These are phyloP conservation scores for Quercus variabilis DNA, from an alignment of 306 rosid genomes.

Conservation along the genomic window DNA sequence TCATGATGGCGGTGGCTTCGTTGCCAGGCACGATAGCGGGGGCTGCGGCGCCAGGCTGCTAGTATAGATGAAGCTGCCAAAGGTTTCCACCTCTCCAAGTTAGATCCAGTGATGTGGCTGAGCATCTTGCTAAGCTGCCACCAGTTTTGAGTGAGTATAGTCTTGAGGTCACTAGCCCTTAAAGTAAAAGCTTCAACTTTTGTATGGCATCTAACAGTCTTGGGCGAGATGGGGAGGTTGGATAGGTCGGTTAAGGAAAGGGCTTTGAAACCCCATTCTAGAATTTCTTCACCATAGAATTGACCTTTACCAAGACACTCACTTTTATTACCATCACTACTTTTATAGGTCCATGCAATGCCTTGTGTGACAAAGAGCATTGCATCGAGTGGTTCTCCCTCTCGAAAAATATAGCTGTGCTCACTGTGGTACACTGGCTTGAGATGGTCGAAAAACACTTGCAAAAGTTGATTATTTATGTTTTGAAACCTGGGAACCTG, in stretches of 20 bases:
- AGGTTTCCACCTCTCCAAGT: too few relatives aligned
- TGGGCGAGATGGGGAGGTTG: too few relatives aligned
- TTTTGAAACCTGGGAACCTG: neutral
- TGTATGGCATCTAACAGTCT: too few relatives aligned
- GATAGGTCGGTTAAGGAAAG: too few relatives aligned
- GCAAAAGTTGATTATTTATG: neutral
- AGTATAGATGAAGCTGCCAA: too few relatives aligned
- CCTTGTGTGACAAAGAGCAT: neutral
- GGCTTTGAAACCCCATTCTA: neutral
- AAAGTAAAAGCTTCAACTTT: too few relatives aligned
- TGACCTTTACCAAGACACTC: neutral
- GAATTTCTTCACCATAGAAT: slow-evolving; percentile 18
- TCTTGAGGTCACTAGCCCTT: too few relatives aligned
- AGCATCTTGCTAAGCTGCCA: too few relatives aligned
- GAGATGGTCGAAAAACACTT: neutral
- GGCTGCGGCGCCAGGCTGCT: too few relatives aligned
- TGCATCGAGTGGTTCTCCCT: neutral
- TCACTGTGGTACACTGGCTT: neutral
- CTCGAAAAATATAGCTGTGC: neutral
- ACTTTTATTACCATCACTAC: neutral
- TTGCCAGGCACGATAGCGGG: too few relatives aligned
- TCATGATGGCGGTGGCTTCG: too few relatives aligned
- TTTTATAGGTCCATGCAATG: neutral
- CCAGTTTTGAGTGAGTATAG: neutral
- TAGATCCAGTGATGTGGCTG: too few relatives aligned